Evolutionary conservation across 352 stramenopile genomes (phyloP).

Genomic region (Pythium scleroteichum): DNA sequence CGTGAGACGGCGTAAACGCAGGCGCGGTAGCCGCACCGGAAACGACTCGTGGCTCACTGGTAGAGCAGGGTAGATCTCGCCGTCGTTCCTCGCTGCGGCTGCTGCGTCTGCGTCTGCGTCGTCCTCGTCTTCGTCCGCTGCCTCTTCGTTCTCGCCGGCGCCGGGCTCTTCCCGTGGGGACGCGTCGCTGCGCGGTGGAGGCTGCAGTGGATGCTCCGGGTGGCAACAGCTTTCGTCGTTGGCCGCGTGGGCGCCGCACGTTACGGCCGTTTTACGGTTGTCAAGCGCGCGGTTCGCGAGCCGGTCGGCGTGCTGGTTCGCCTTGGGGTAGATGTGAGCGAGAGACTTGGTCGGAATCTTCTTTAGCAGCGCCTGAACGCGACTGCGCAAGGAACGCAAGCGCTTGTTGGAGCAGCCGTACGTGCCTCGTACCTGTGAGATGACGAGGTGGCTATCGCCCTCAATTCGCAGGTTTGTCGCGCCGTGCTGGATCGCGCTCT

Average conservation of each 20-base stretch:
- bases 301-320: conserved; percentile 17
- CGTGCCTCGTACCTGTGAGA: conserved; percentile 9
- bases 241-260: neutral
- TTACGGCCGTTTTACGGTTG: neutral
- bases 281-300: conserved; percentile 20
- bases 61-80: neutral
- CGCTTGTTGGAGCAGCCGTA: conserved; percentile 15
- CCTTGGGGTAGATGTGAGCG: conserved; percentile 12
- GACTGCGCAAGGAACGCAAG: conserved; percentile 12
- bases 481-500: conserved; percentile 9
- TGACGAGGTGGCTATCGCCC: conserved; percentile 12
- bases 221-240: neutral
- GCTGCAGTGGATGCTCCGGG: conserved; percentile 1
- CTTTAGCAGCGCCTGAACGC: neutral
- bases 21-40: neutral
- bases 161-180: no score
- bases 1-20: conserved; percentile 1
- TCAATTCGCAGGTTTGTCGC: conserved; percentile 1
- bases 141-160: no score
- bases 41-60: neutral
- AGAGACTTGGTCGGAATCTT: neutral
- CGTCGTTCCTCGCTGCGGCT: neutral
- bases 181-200: no score
- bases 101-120: neutral
- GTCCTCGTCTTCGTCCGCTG: neutral